phyloP scores from a whole-genome alignment of 2,329 filamentous ascomycete species.

The Chalaropsis ovoidea region DNA sequence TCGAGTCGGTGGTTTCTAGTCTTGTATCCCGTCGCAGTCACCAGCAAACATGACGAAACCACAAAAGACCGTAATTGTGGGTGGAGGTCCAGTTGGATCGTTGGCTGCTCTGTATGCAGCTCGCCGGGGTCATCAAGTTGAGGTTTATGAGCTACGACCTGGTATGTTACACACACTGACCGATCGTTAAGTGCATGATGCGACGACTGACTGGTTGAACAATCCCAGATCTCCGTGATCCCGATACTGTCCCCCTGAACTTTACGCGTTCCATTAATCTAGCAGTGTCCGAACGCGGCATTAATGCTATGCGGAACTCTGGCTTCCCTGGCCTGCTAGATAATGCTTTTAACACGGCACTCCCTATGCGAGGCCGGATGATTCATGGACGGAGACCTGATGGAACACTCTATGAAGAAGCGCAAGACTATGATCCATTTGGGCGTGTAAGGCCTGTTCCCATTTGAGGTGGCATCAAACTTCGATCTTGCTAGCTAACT shows the following conservation, averaged over 20 bases:
- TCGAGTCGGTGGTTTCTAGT: background rate
- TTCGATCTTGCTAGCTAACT: slow-evolving; percentile 1
- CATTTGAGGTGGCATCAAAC: background rate
- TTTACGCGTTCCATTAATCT: slow-evolving; percentile 99
- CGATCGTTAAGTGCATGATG: background rate
- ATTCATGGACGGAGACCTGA: slow-evolving; percentile 63
- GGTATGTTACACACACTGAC: slow-evolving; percentile 48
- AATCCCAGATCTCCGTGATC: slow-evolving; percentile 67
- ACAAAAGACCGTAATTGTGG: slow-evolving; percentile 73
- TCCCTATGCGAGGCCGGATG: slow-evolving; percentile 95
- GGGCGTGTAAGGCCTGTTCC: slow-evolving; percentile 55
- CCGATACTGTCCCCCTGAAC: slow-evolving; percentile 73
- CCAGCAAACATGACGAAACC: background rate
- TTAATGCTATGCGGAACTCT: slow-evolving; percentile 71
- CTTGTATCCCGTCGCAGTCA: background rate
- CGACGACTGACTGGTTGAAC: background rate
- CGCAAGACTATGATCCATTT: slow-evolving; percentile 85
- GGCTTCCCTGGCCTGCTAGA: slow-evolving; percentile 58
- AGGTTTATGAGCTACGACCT: slow-evolving; percentile 84
- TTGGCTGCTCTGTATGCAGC: slow-evolving; percentile 89
- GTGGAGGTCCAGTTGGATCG: slow-evolving; percentile 86
- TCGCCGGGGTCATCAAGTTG: slow-evolving; percentile 74
- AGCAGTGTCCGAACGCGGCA: slow-evolving; percentile 84
- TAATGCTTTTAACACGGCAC: slow-evolving; percentile 63
- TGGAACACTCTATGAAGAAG: slow-evolving; percentile 60